Percentiles rank a stretch among this genome's conserved stretches.
phyloP scores from a whole-genome alignment of 352 stramenopile genomes.

The Phytophthora multivora region DNA sequence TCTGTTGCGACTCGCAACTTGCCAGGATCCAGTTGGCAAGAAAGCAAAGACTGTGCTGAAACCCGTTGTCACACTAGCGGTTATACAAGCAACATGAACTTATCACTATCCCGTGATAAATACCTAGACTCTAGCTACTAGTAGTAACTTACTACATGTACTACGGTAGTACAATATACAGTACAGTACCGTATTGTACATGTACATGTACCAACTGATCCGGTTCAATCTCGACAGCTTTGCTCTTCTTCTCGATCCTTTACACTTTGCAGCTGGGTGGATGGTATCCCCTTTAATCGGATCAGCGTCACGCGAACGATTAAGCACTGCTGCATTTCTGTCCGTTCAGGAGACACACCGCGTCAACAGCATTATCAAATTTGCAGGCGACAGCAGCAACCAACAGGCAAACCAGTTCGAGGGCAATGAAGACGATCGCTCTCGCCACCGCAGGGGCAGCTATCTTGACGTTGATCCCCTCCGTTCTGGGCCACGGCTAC shows the following conservation, averaged over 20 bases:
- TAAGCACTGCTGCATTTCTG: background rate
- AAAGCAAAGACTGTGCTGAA: background rate
- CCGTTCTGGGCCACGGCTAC: slow-evolving; percentile 37
- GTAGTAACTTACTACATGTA: too few relatives aligned
- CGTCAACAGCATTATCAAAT: slow-evolving; percentile 25
- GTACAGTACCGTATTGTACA: too few relatives aligned
- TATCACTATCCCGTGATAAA: slow-evolving; percentile 1
- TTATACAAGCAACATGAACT: background rate
- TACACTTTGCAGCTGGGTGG: slow-evolving; percentile 18
- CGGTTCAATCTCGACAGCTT: slow-evolving; percentile 3
- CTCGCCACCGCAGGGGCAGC: slow-evolving; percentile 23
- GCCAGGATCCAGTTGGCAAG: background rate
- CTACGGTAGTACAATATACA: too few relatives aligned
- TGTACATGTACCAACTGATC: background rate
- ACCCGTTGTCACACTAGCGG: background rate
- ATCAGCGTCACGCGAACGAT: background rate
- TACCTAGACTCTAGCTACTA: too few relatives aligned
- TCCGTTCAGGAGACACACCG: background rate
- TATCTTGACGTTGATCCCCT: slow-evolving; percentile 12
- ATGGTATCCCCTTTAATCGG: background rate
- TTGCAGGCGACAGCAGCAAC: slow-evolving; percentile 14
- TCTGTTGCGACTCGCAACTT: too few relatives aligned
- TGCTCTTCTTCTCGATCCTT: slow-evolving; percentile 11
- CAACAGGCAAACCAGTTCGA: slow-evolving; percentile 1
- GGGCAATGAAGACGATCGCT: slow-evolving; percentile 28